Percentiles rank a stretch among this genome's conserved stretches.
phyloP scores from a whole-genome alignment of 192 early-diverging fungal species.

The Coemansia sp. region DNA sequence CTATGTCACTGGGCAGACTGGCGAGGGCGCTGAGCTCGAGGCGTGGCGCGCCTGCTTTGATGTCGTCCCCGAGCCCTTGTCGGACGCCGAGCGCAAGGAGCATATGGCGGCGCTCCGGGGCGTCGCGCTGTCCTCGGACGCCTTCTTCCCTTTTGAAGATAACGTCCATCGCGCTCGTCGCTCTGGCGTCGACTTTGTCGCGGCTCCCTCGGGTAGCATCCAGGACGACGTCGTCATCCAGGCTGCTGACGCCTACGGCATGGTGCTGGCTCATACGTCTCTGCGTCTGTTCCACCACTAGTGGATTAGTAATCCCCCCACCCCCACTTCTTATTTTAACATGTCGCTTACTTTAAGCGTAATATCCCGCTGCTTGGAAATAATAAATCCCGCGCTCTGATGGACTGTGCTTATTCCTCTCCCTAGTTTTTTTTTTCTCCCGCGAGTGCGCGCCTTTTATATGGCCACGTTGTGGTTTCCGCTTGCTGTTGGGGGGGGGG shows the following conservation, averaged over 20 bases:
- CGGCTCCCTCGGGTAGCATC: conserved; percentile 91
- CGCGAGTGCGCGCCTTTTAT: too few relatives aligned
- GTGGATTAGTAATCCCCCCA: conserved; percentile 3
- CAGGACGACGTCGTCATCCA: conserved; percentile 86
- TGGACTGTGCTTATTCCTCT: neutral
- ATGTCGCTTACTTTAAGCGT: neutral
- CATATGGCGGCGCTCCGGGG: conserved; percentile 72
- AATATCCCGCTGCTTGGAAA: neutral
- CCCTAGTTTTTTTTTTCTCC: neutral
- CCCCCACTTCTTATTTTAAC: neutral
- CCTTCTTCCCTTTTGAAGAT: conserved; percentile 99
- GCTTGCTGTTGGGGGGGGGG: too few relatives aligned
- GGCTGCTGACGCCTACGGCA: conserved; percentile 78
- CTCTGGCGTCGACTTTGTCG: conserved; percentile 87
- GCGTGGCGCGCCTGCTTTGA: conserved; percentile 86
- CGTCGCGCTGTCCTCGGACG: conserved; percentile 92
- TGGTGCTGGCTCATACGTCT: conserved; percentile 86
- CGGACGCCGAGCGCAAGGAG: conserved; percentile 75
- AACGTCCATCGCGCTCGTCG: conserved; percentile 86
- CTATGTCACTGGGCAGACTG: conserved; percentile 89
- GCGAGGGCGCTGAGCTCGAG: conserved; percentile 64
- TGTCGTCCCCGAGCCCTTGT: conserved; percentile 76
- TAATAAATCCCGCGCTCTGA: neutral
- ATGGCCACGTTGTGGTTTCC: too few relatives aligned
- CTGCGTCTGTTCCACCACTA: conserved; percentile 97